Conservation (phyloP, 805 yeast genomes). For the Yarrowia keelungensis region DNA sequence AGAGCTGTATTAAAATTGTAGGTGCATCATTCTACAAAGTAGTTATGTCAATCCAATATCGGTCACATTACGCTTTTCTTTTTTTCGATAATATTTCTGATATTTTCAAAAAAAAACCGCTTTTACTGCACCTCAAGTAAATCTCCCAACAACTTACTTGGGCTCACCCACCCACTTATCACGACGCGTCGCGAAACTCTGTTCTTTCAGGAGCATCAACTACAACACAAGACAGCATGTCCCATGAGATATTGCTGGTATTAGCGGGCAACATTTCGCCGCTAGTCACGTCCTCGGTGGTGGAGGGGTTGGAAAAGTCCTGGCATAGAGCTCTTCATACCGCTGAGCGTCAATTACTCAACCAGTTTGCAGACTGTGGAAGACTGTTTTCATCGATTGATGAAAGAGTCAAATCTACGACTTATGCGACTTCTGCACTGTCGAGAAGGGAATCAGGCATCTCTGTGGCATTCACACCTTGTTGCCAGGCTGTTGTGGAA, state of each 20-base stretch:
- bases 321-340: slow-evolving; percentile 41
- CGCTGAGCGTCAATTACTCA: slow-evolving; percentile 41
- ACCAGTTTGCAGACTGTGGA: slow-evolving; percentile 42
- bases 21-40: too few species aligned
- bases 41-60: too few species aligned
- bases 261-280: slow-evolving; percentile 43
- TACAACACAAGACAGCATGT: slow-evolving; percentile 40
- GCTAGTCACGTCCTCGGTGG: slow-evolving; percentile 20
- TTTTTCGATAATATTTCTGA: too few species aligned
- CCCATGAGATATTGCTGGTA: slow-evolving; percentile 45
- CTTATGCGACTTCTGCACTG: slow-evolving; percentile 20
- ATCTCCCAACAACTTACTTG: too few species aligned
- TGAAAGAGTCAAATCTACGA: slow-evolving; percentile 15
- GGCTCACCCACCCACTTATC: too few species aligned
- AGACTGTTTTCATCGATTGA: slow-evolving; percentile 39
- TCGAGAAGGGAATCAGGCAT: slow-evolving; percentile 40
- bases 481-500: slow-evolving; percentile 28
- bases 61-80: too few species aligned
- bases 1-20: too few species aligned
- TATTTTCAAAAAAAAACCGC: too few species aligned
- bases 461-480: slow-evolving; percentile 40
- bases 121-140: too few species aligned
- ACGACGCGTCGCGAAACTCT: slow-evolving; percentile 24
- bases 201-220: slow-evolving; percentile 3
- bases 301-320: slow-evolving; percentile 11